Conservation (phyloP, 208 protist species). For the Trypanosomatidae sp. region DNA sequence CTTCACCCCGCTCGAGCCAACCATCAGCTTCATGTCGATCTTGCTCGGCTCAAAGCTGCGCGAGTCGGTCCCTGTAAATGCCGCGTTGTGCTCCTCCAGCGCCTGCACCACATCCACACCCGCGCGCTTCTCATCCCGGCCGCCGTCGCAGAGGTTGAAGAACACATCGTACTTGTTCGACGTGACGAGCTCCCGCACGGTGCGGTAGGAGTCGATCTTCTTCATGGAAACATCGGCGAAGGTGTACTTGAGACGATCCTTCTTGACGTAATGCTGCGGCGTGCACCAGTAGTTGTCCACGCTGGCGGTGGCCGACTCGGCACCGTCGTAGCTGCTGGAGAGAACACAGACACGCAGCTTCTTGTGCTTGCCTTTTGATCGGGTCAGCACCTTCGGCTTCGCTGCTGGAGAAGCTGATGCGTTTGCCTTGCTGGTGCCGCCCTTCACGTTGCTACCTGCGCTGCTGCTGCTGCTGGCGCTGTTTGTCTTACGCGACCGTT, state of each 20-base stretch:
- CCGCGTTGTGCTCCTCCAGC: constrained; percentile 85
- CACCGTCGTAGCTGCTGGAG: constrained; percentile 82
- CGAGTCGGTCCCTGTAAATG: constrained; percentile 88
- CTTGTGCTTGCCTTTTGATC: too few relatives aligned
- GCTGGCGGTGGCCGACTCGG: constrained; percentile 69
- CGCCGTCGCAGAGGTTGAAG: constrained; percentile 90
- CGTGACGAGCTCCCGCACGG: constrained; percentile 71
- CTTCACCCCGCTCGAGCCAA: constrained; percentile 69
- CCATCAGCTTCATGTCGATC: constrained; percentile 90
- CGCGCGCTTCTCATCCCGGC: constrained; percentile 78
- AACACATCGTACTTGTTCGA: constrained; percentile 87
- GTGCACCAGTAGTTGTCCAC: constrained; percentile 85
- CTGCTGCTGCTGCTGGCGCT: neutral
- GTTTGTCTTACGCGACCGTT: neutral
- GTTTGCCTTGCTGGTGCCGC: constrained; percentile 37
- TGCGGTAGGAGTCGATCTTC: constrained; percentile 75
- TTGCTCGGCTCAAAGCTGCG: constrained; percentile 88
- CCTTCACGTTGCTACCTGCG: constrained; percentile 8
- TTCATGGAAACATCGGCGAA: constrained; percentile 66
- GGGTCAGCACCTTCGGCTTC: too few relatives aligned
- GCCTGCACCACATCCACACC: constrained; percentile 82
- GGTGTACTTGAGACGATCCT: constrained; percentile 65
- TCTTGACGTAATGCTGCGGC: constrained; percentile 76
- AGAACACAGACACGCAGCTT: constrained; percentile 85
- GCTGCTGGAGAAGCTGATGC: too few relatives aligned